Evolutionary conservation across 192 early-diverging fungal species (phyloP).

Genomic region (Backusella circina): DNA sequence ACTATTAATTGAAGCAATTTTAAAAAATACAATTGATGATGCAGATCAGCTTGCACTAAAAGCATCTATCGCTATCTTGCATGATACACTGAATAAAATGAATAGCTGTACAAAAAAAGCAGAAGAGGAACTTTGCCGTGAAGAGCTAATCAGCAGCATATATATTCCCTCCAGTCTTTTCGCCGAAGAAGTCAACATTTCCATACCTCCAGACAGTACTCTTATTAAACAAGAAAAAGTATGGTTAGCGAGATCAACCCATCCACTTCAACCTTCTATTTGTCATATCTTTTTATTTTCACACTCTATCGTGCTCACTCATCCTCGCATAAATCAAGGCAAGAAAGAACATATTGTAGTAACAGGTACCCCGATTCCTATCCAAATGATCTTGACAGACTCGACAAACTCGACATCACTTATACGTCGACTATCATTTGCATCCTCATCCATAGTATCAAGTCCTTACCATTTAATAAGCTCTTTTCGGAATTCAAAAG

Average conservation of each 20-base stretch:
- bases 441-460: conserved; percentile 1
- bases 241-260: not conserved
- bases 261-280: not conserved
- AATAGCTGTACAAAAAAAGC: conserved; percentile 2
- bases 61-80: not conserved
- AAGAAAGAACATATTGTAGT: not conserved
- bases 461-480: not conserved
- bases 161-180: not conserved
- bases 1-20: conserved; percentile 9
- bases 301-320: conserved; percentile 12
- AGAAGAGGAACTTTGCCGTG: not conserved
- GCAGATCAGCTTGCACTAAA: not conserved
- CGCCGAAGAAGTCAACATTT: not conserved
- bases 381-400: not conserved
- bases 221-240: conserved; percentile 9
- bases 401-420: not conserved
- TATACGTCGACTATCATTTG: conserved; percentile 7
- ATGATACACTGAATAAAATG: conserved; percentile 7
- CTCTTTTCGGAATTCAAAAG: not conserved
- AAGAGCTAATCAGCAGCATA: not conserved
- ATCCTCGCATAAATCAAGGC: not conserved
- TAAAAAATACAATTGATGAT: conserved; percentile 11
- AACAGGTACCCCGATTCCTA: not conserved
- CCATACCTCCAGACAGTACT: not conserved
- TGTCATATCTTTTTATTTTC: conserved; percentile 25